Evolutionary conservation across 306 rosid genomes (phyloP), one percentile per base, ranked within the genome.

Genomic region (Castanopsis chinensis): DNA sequence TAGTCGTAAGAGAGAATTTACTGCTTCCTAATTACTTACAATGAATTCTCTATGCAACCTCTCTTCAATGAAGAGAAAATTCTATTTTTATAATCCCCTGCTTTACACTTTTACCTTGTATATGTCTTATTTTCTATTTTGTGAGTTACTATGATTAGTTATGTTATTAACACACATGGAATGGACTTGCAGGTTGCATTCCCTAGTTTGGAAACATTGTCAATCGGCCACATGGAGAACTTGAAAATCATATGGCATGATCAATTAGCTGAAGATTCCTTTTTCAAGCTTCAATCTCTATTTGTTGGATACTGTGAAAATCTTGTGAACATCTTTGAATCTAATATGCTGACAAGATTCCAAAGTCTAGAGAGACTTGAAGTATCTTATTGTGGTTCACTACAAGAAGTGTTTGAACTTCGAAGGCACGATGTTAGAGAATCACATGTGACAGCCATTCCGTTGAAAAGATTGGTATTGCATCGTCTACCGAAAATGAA

Each of bases 401-500:
- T 73, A 5, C 65, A 73, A 51, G 63, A 6, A 6, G 27, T 73
- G 1, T 55, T 54, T 55, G 53, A 30, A 54, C 14, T 55, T 3
- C 10, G 7, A 32, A 9, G 23, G 14, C 67, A 2, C 11, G 6
- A 55, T 56, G 33, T 30, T 33, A 13, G 10, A 55, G 14, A 30
- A 10, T 0, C 35, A 13, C 1, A 1, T 2, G 15, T 25, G 5
- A 23, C 11, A 25, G 4, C 23, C 52, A 2, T 25, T 28, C 60
- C 45, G 5, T 30, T 79, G n/a, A 23, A 30, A 45, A 0, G 1
- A 7, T 32, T 61, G 43, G 2, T 0, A 0, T 60, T 79, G n/a
- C 1, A 0, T 5, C 0, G 0, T 6, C 0, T 35, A 6, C 41
- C 8, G 8, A 35, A 35, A 0, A 35, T 35, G 41, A 35, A 35